These are phyloP conservation scores for Tubosaeta brunneosetosa DNA, from an alignment of 768 basidiomycete genomes.

Conservation along the genomic window DNA sequence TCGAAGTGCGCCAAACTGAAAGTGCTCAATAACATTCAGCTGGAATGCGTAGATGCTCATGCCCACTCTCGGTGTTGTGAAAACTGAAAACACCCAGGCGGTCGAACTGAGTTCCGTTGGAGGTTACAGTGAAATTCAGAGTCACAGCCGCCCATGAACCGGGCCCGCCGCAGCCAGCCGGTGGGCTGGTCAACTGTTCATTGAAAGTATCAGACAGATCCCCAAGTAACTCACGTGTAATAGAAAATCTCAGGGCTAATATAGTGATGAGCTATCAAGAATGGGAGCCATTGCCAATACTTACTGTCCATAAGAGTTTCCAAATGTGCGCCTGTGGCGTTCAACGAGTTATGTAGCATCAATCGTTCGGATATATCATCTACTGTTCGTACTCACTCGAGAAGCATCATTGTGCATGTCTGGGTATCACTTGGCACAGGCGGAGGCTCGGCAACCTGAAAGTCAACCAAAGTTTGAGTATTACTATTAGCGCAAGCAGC, in stretches of 20 bases:
- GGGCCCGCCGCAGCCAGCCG: conserved; percentile 61
- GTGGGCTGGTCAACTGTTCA: conserved; percentile 45
- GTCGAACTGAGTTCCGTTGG: conserved; percentile 75
- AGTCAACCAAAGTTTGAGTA: conserved; percentile 43
- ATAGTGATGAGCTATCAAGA: background rate
- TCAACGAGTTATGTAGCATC: background rate
- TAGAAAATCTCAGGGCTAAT: conserved; percentile 60
- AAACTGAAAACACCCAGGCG: conserved; percentile 70
- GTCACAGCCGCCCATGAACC: conserved; percentile 75
- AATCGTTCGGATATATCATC: background rate
- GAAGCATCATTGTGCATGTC: conserved; percentile 59
- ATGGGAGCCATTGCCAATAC: conserved; percentile 15
- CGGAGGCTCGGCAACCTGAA: conserved; percentile 73
- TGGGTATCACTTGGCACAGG: conserved; percentile 56
- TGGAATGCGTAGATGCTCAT: background rate
- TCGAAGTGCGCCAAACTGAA: conserved; percentile 75
- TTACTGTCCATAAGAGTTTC: conserved; percentile 64
- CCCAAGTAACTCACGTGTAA: conserved; percentile 41
- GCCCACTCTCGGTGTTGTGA: conserved; percentile 71
- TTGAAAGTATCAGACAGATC: background rate
- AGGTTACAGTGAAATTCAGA: conserved; percentile 72
- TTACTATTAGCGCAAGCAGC: conserved; percentile 6
- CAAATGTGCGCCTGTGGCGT: conserved; percentile 58
- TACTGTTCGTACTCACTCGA: conserved; percentile 43
- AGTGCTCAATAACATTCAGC: background rate